A percentile compares a stretch with the other conserved stretches of the same genome.
Evolutionary conservation across 352 stramenopile genomes (phyloP).

Genomic region (Phytophthora uliginosa): DNA sequence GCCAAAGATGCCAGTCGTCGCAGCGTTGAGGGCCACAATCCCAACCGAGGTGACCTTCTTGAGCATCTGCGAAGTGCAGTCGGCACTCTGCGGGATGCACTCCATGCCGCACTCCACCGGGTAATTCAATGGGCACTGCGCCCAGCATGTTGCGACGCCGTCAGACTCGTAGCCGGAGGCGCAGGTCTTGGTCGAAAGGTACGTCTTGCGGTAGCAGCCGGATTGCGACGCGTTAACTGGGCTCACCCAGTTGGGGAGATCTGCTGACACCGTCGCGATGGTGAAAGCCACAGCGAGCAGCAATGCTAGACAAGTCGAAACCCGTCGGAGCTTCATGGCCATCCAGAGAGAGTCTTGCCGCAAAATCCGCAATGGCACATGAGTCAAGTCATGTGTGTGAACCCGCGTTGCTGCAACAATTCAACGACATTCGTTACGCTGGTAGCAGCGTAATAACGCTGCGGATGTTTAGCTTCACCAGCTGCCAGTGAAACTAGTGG

Average conservation of each 20-base stretch:
- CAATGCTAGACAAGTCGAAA: constrained; percentile 1
- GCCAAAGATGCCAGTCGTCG: constrained; percentile 62
- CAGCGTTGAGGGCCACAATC: constrained; percentile 54
- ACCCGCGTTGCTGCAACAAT: background rate
- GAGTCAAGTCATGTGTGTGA: background rate
- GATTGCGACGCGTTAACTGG: constrained; percentile 31
- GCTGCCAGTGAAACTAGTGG: background rate
- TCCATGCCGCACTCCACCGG: constrained; percentile 77
- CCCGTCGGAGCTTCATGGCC: constrained; percentile 10
- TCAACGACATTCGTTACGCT: background rate
- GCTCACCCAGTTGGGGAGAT: constrained; percentile 42
- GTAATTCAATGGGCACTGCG: constrained; percentile 72
- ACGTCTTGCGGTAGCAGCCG: constrained; percentile 64
- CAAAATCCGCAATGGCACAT: constrained; percentile 13
- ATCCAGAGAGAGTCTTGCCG: background rate
- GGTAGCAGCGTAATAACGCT: too few species aligned
- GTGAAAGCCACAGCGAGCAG: constrained; percentile 5
- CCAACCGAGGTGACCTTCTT: constrained; percentile 59
- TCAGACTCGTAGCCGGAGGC: constrained; percentile 54
- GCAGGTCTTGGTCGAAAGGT: constrained; percentile 41
- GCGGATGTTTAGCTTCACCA: background rate
- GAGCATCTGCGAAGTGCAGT: constrained; percentile 59
- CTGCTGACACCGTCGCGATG: background rate
- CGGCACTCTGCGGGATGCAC: constrained; percentile 70
- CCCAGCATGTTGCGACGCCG: constrained; percentile 66